A percentile compares a stretch with the other conserved stretches of the same genome.
Conservation (phyloP, 176 grass and related monocot genomes). For the Aechmea fasciata region DNA sequence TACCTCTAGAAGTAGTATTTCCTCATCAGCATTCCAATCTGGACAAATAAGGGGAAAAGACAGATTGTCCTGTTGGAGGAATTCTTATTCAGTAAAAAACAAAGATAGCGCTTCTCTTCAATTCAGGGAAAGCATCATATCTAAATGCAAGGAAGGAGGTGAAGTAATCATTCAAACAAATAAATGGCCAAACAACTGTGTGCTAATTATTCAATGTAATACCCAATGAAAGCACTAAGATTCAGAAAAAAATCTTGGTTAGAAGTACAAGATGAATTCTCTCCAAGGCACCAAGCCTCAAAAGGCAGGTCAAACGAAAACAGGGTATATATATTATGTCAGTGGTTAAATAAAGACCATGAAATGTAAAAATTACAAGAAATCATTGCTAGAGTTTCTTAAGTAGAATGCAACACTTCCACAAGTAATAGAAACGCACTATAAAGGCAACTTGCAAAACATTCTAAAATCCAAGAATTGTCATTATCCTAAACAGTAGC, state of each 20-base stretch:
- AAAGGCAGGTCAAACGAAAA: background rate
- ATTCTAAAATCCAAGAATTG: background rate
- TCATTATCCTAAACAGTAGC: background rate
- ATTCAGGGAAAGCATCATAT: background rate
- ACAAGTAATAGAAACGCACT: background rate
- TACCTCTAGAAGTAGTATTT: slow-evolving; percentile 99
- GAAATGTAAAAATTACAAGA: background rate
- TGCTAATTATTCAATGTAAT: background rate
- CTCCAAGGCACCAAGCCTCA: background rate
- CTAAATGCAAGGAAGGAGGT: background rate
- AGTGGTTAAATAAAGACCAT: no score
- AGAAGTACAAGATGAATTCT: slow-evolving; percentile 2
- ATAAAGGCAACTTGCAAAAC: background rate
- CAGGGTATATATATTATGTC: background rate
- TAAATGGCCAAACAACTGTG: background rate
- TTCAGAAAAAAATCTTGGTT: background rate
- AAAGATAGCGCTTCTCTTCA: background rate
- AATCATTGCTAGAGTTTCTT: no score
- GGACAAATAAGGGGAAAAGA: slow-evolving; percentile 89
- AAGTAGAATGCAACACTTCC: no score
- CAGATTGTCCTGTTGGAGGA: slow-evolving; percentile 79
- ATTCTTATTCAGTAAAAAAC: background rate
- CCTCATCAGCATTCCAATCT: slow-evolving; percentile 98
- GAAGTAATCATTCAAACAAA: background rate
- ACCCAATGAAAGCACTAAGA: no score